These are phyloP conservation scores for Ophiocordyceps robertsii DNA, from an alignment of 2,329 filamentous ascomycete genomes.

Conservation along the genomic window DNA sequence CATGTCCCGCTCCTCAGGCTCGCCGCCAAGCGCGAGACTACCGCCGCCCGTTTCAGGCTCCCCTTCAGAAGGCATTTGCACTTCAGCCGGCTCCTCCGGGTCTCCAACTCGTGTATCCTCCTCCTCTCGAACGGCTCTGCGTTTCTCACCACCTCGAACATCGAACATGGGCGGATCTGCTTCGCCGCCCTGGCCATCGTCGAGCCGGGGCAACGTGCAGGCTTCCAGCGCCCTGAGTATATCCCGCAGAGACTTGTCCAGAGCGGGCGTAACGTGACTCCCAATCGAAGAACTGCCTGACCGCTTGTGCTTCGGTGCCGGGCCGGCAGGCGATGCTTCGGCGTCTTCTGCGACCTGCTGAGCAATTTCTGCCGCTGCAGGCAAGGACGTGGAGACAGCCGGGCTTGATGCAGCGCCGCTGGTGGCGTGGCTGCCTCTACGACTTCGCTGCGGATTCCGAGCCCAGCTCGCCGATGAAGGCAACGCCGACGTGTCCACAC, in stretches of 20 bases:
- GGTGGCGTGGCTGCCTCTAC: conserved; percentile 65
- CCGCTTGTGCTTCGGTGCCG: conserved; percentile 6
- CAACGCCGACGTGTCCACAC: conserved; percentile 74
- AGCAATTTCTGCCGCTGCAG: conserved; percentile 35
- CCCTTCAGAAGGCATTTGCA: conserved; percentile 47
- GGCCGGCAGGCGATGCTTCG: conserved; percentile 14
- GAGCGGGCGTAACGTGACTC: background rate
- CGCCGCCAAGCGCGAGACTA: conserved; percentile 80
- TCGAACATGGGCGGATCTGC: conserved; percentile 65
- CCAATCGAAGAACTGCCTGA: conserved; percentile 3
- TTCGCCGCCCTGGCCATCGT: conserved; percentile 8
- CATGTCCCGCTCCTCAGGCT: conserved; percentile 69
- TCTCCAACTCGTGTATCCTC: conserved; percentile 41
- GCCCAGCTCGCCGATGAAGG: conserved; percentile 94
- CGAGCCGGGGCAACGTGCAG: conserved; percentile 17
- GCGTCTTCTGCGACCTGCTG: conserved; percentile 27
- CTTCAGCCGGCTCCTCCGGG: conserved; percentile 32
- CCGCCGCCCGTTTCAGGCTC: conserved; percentile 65
- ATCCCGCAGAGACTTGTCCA: conserved; percentile 16
- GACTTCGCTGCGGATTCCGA: conserved; percentile 51
- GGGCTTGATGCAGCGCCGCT: conserved; percentile 75
- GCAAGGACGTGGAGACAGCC: conserved; percentile 48
- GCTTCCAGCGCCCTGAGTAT: conserved; percentile 23
- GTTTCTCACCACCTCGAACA: conserved; percentile 65
- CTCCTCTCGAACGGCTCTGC: conserved; percentile 63